These are phyloP conservation scores for Kwoniella botswanensis DNA, from an alignment of 768 basidiomycete genomes.

Conservation along the genomic window DNA sequence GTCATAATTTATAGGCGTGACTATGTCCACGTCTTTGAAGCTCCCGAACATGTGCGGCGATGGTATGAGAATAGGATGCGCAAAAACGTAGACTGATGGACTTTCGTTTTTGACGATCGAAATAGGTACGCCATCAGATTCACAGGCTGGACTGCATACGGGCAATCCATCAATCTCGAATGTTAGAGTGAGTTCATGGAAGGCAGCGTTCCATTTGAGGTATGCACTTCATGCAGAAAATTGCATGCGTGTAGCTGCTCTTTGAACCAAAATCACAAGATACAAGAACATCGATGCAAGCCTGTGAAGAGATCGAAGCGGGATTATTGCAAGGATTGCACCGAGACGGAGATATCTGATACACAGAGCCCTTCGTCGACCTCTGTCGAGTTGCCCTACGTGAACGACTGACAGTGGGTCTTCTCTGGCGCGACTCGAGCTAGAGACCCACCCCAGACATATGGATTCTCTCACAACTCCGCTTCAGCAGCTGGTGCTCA, in stretches of 20 bases:
- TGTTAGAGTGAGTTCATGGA: neutral
- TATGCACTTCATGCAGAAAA: too few relatives aligned
- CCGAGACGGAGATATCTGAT: neutral
- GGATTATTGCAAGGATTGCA: too few relatives aligned
- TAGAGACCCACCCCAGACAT: neutral
- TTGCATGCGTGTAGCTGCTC: too few relatives aligned
- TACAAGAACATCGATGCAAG: too few relatives aligned
- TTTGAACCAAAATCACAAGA: too few relatives aligned
- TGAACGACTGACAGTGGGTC: neutral
- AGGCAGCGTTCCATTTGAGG: too few relatives aligned
- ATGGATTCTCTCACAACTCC: neutral
- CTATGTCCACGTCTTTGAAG: too few relatives aligned
- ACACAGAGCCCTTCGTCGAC: neutral
- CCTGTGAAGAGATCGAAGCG: too few relatives aligned
- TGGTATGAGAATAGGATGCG: too few relatives aligned
- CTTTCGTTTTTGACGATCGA: neutral
- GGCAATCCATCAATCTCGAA: neutral
- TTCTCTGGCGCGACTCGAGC: neutral
- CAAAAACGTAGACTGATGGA: neutral
- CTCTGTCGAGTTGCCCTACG: too few relatives aligned
- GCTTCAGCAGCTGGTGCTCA: neutral
- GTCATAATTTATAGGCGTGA: too few relatives aligned
- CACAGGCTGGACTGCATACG: neutral
- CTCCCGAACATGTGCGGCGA: too few relatives aligned
- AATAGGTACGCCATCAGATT: neutral